These are phyloP conservation scores for Artemisia argyi DNA, from an alignment of 129 eudicot genomes.

Conservation along the genomic window DNA sequence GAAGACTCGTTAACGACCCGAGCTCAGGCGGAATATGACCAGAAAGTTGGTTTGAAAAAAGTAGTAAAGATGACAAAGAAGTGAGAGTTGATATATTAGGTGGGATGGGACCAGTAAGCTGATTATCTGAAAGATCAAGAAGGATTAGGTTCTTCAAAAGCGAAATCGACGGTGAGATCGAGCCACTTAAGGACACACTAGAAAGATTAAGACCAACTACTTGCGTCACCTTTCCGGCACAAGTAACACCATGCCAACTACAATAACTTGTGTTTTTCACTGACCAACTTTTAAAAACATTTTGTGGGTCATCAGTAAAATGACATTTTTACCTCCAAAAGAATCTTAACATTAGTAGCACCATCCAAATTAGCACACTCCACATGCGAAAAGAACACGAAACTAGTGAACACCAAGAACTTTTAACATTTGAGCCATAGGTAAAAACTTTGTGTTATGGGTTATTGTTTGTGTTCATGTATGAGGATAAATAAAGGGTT, in stretches of 20 bases:
- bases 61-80: constrained; percentile 53
- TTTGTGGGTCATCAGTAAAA: constrained; percentile 60
- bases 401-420: constrained; percentile 5
- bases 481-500: neutral
- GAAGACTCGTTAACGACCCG: constrained; percentile 54
- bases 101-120: constrained; percentile 91
- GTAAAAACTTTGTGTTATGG: neutral
- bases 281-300: constrained; percentile 63
- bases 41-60: constrained; percentile 77
- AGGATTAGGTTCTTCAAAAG: constrained; percentile 58
- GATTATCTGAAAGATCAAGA: constrained; percentile 79
- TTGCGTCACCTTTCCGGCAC: constrained; percentile 36
- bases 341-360: constrained; percentile 21
- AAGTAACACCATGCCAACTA: constrained; percentile 67
- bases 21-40: constrained; percentile 78
- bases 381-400: constrained; percentile 13
- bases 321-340: constrained; percentile 63
- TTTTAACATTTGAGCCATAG: constrained; percentile 29
- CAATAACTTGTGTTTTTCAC: constrained; percentile 56
- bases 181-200: constrained; percentile 53
- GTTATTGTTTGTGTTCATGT: constrained; percentile 1
- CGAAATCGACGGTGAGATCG: constrained; percentile 75
- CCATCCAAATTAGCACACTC: constrained; percentile 22
- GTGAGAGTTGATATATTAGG: constrained; percentile 80
- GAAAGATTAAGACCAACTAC: constrained; percentile 66